Evolutionary conservation across 2,329 filamentous ascomycete genomes (phyloP).

Genomic region (Fusarium gaditjirri): DNA sequence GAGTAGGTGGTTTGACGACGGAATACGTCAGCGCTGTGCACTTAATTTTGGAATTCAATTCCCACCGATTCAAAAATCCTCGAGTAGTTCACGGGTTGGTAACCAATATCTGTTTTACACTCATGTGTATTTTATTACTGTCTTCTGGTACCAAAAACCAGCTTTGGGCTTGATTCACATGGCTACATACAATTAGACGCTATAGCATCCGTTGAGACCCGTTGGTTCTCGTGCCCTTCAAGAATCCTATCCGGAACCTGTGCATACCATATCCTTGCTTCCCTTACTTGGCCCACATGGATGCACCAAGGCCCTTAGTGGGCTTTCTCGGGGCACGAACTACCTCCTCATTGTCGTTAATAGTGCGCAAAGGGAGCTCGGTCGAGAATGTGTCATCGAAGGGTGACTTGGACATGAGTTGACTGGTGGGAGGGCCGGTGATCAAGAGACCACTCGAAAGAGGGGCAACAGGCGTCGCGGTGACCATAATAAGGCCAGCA

Average conservation of each 20-base stretch:
- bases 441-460: not conserved
- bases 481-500: not conserved
- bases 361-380: not conserved
- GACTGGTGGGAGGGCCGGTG: constrained; percentile 30
- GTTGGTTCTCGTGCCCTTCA: not conserved
- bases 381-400: not conserved
- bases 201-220: not conserved
- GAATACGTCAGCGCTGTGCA: constrained; percentile 5
- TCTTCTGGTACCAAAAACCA: not conserved
- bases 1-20: constrained; percentile 36
- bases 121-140: not conserved
- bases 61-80: not conserved
- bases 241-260: not conserved
- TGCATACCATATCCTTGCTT: not conserved
- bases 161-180: not conserved
- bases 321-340: constrained; percentile 13
- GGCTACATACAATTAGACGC: constrained; percentile 1
- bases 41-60: not conserved
- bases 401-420: constrained; percentile 17
- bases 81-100: not conserved
- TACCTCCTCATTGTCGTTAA: not conserved
- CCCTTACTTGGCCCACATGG: constrained; percentile 37
- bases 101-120: not conserved
- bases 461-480: not conserved
- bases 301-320: constrained; percentile 28